Evolutionary conservation across 176 grass and related monocot species (phyloP).

Genomic region (Oryza rufipogon): DNA sequence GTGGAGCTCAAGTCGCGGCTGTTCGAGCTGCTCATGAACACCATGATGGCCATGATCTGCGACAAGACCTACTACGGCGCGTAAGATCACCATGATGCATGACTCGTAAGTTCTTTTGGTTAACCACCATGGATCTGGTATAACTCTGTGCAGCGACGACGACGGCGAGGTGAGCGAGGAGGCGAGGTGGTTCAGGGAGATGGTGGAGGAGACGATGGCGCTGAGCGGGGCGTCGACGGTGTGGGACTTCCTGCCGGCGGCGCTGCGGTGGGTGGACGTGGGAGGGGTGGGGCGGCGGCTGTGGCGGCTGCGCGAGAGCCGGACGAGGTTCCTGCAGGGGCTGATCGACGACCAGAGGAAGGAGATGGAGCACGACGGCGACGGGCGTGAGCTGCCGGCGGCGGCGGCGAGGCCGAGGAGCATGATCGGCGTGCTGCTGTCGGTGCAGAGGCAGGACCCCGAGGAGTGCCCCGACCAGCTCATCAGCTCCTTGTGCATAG

Average conservation of each 20-base stretch:
- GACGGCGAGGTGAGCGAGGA: conserved; percentile 36
- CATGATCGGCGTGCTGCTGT: conserved; percentile 27
- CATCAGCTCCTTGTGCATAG: conserved; percentile 28
- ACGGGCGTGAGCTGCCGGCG: too few relatives aligned
- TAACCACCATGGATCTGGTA: not conserved
- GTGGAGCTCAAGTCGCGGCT: conserved; percentile 52
- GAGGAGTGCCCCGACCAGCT: conserved; percentile 27
- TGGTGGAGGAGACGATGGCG: conserved; percentile 51
- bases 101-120: not conserved
- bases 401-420: not conserved
- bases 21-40: conserved; percentile 43
- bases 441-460: not conserved
- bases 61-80: not conserved
- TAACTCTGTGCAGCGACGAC: not conserved
- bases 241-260: conserved; percentile 34
- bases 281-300: not conserved
- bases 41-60: conserved; percentile 54
- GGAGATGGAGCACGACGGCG: not conserved
- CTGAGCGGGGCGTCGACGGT: conserved; percentile 27
- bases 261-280: conserved; percentile 30
- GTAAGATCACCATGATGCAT: not conserved
- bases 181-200: conserved; percentile 40
- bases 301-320: not conserved
- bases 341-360: conserved; percentile 10
- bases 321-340: conserved; percentile 26